phyloP scores from a whole-genome alignment of 1,284 basidiomycete species.

The Fomitopsis betulina region DNA sequence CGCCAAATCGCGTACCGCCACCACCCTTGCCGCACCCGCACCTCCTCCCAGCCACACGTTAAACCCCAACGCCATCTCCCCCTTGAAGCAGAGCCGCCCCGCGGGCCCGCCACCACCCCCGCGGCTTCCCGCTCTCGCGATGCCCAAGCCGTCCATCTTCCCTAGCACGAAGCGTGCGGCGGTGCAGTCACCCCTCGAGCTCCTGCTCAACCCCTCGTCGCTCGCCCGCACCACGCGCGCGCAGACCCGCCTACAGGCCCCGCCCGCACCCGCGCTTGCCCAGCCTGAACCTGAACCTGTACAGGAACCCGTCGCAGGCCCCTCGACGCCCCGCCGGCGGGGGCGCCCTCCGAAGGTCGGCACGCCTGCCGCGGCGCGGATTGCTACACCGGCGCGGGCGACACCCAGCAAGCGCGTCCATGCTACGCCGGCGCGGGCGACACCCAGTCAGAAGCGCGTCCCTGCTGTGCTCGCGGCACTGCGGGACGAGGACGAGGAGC shows the following conservation, averaged over 20 bases:
- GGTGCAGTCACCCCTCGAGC: conserved; percentile 7
- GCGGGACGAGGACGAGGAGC: conserved; percentile 11
- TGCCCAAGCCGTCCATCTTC: conserved; percentile 2
- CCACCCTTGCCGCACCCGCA: conserved; percentile 5
- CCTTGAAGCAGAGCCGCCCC: conserved; percentile 11
- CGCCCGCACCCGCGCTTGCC: not conserved
- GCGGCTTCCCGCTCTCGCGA: not conserved
- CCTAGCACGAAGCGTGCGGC: conserved; percentile 1
- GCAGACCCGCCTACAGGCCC: not conserved
- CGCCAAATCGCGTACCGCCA: not conserved
- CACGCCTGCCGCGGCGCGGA: not conserved
- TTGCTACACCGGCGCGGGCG: not conserved
- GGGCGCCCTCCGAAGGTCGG: not conserved
- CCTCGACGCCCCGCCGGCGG: conserved; percentile 19
- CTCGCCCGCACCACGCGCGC: not conserved
- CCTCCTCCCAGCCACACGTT: not conserved
- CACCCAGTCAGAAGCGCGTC: conserved; percentile 5
- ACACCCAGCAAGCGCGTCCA: not conserved
- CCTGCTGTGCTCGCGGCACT: conserved; percentile 7
- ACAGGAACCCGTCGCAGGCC: conserved; percentile 1
- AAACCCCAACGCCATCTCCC: conserved; percentile 8
- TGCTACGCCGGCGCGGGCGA: conserved; percentile 7
- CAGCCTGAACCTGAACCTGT: not conserved
- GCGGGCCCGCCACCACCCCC: not conserved
- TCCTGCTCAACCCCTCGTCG: not conserved